Evolutionary conservation across 371 early-diverging fungal genomes (phyloP), one percentile per base, ranked within the genome.

Genomic region (Amoeboaphelidium protococcarum): DNA sequence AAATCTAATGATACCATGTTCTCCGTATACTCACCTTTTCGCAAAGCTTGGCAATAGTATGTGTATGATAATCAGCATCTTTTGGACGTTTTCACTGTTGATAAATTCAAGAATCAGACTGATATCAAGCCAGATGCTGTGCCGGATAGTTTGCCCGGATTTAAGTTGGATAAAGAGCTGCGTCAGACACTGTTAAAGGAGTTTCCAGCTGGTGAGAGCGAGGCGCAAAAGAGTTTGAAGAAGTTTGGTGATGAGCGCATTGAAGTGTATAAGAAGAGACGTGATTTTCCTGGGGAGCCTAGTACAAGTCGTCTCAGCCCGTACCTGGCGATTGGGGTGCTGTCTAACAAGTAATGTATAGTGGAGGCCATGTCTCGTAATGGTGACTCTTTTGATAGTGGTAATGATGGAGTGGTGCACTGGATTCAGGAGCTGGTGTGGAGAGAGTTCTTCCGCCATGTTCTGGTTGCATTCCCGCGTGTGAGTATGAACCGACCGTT

Each of bases 401-500:
- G 73, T 1, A 60, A 62, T 23, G 50, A 57, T 2, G 73, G 72
- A 0, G 16, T 50, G 4, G 54, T 54, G n/a, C 55, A 47, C 4
- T 64, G 64, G 64, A 60, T 64, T 27, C 54, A 52, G 23, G 69
- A 69, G 31, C 22, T 70, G 0, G 54, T 57, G 6, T 77, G 78
- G 78, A 58, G 73, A 22, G 75, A 77, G 31, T 74, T 75, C 51
- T 75, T 74, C 51, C 48, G 64, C 22, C 53, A 72, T 51, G 64
- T 77, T 4, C 47, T 74, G 23, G 62, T 70, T 23, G 54, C 52
- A 24, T 77, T 66, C 49, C 73, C 73, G 0, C 58, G 63, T 3
- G 71, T 77, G 0, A 69, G 65, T 52, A 73, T 58, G 63, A 58
- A 60, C 49, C 45, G 48, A 25, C 65, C 74, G 3, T 77, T 74